phyloP scores from a whole-genome alignment of 768 basidiomycete species.

The Suillus decipiens region DNA sequence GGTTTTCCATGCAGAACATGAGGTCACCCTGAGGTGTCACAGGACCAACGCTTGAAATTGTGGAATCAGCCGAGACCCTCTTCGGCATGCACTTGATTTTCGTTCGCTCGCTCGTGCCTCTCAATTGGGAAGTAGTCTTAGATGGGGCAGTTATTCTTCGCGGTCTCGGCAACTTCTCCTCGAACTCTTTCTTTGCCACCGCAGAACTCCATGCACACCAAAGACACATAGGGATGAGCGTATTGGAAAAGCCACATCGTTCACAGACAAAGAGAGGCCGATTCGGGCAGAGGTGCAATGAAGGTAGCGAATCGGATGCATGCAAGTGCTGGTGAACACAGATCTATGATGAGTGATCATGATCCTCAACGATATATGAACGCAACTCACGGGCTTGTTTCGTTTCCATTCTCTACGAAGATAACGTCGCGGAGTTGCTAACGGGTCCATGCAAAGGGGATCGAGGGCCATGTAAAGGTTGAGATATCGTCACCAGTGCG shows the following conservation, averaged over 20 bases:
- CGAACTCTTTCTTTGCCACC: conserved; percentile 41
- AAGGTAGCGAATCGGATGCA: conserved; percentile 48
- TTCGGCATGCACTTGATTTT: conserved; percentile 12
- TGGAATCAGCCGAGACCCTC: conserved; percentile 26
- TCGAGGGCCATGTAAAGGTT: background rate
- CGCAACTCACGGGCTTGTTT: conserved; percentile 39
- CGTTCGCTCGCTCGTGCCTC: conserved; percentile 18
- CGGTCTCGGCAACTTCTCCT: conserved; percentile 39
- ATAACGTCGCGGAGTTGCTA: conserved; percentile 33
- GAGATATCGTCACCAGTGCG: background rate
- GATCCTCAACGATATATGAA: conserved; percentile 3
- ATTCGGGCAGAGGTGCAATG: conserved; percentile 41
- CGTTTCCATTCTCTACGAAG: conserved; percentile 44
- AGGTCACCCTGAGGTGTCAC: conserved; percentile 25
- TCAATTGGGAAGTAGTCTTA: conserved; percentile 16
- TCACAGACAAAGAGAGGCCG: conserved; percentile 49
- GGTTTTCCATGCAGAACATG: conserved; percentile 11
- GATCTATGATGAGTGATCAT: conserved; percentile 13
- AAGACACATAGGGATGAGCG: conserved; percentile 49
- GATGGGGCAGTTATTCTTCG: conserved; percentile 33
- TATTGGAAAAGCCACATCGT: conserved; percentile 48
- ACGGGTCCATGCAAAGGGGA: conserved; percentile 20
- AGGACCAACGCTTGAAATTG: conserved; percentile 21
- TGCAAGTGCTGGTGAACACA: conserved; percentile 38
- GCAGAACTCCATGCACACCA: conserved; percentile 53